Evolutionary conservation across 345 rosid species (phyloP), one percentile per base, ranked within the genome.

Genomic region (Limnanthes douglasii): DNA sequence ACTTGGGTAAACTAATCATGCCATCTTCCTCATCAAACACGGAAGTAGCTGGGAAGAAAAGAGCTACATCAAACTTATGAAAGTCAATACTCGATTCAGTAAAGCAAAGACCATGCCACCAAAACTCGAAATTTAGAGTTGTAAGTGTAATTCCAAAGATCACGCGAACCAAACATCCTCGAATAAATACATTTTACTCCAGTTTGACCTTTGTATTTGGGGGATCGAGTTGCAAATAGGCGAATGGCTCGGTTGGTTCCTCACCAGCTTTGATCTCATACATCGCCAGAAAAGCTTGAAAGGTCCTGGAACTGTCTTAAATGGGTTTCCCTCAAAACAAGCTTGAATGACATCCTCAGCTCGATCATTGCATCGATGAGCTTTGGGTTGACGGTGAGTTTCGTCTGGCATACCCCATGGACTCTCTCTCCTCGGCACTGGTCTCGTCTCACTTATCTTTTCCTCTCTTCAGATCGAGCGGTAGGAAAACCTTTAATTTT

Each of bases 261-360:
- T 90, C 94, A 46, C 96, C 84, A 66, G 96, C 62, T 90, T 84
- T 13, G 98, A 90, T 34, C 88, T 86, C 94, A 90, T 84, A 66
- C 98, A 90, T 30, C 27, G 51, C 73, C 81, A 90, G 46, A 90
- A 84, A 38, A 90, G 80, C 53, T 90, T 84, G 35, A 84, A 90
- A 37, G 94, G 93, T 45, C 98, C 98, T 5, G 98, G 98, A 53
- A 90, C 83, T 0, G 96, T 90, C 84, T 80, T 80, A 48, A 90
- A 84, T 18, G 98, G 98, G 61, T 84, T 90, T 26, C 96, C 98
- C 57, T 90, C 98, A 28, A 90, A 84, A 61, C 77, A 66, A 33
- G 98, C 98, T 60, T 84, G 94, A 16, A 84, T 60, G 30, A 80
- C 85, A 39, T 90, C 98, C 60, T 90, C 95, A 15, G 68, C 85